Evolutionary conservation across 257 asterid species (phyloP).

Genomic region (Solanum paucissectum): DNA sequence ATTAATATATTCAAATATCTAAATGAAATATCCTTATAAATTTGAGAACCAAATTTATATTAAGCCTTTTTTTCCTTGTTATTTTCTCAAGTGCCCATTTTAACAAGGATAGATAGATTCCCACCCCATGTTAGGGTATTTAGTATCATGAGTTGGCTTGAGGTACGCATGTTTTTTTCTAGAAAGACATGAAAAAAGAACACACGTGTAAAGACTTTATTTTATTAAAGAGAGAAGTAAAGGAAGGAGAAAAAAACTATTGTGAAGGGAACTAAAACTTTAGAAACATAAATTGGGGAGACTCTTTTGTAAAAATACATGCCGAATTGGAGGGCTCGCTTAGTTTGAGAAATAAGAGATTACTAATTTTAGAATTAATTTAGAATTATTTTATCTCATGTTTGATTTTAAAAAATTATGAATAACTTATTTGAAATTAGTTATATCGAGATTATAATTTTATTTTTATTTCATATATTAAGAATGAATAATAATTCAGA

Average conservation of each 20-base stretch:
- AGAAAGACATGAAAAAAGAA: not conserved
- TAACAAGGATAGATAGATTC: not conserved
- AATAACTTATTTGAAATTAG: too few relatives aligned
- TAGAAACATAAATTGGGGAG: not conserved
- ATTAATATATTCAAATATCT: not conserved
- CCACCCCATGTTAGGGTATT: not conserved
- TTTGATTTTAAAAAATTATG: too few relatives aligned
- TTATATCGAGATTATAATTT: too few relatives aligned
- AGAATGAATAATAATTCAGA: too few relatives aligned
- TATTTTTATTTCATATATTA: too few relatives aligned
- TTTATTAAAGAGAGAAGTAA: not conserved
- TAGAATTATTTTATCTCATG: too few relatives aligned
- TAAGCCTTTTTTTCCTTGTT: not conserved
- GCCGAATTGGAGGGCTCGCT: not conserved
- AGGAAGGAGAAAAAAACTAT: not conserved
- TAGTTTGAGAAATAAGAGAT: not conserved
- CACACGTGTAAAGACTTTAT: constrained; percentile 11
- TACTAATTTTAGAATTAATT: too few relatives aligned
- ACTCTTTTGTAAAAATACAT: not conserved
- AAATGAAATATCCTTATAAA: not conserved
- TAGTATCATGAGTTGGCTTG: not conserved
- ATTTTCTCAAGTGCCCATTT: not conserved
- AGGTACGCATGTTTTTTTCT: not conserved
- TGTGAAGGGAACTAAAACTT: not conserved
- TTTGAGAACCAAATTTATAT: not conserved